Evolutionary conservation across 768 basidiomycete genomes (phyloP).

Genomic region (Termitomyces sp.): DNA sequence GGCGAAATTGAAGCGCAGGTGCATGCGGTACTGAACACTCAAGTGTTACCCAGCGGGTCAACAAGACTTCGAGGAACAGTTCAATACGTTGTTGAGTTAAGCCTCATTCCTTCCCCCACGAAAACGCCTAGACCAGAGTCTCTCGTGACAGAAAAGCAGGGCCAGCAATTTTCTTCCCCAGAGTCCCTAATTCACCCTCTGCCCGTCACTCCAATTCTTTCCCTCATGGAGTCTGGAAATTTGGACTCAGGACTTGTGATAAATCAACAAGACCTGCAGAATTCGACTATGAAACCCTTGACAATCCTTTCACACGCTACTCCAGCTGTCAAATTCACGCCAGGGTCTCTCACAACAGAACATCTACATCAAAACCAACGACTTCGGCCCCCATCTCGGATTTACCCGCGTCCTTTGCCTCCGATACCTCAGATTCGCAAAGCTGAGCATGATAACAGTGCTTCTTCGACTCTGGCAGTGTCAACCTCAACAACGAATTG

Average conservation of each 20-base stretch:
- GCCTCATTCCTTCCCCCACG: background rate
- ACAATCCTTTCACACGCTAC: background rate
- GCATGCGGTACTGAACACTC: conserved; percentile 5
- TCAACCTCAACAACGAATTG: background rate
- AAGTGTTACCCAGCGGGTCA: background rate
- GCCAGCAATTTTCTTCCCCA: background rate
- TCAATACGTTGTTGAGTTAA: conserved; percentile 2
- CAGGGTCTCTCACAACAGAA: background rate
- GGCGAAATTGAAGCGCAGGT: background rate
- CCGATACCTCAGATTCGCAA: background rate
- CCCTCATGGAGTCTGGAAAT: background rate
- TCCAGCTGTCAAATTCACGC: background rate
- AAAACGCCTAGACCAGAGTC: background rate
- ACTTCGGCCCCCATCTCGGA: background rate
- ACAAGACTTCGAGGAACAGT: background rate
- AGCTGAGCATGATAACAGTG: background rate
- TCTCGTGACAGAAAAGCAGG: background rate
- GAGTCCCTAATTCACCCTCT: background rate
- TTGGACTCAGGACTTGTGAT: background rate
- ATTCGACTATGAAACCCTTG: background rate
- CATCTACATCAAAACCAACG: background rate
- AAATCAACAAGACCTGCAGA: background rate
- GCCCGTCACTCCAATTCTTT: background rate
- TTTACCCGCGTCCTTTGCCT: background rate
- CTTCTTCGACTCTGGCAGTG: background rate